These are phyloP conservation scores for Kockovaella imperatae DNA, from an alignment of 768 basidiomycete genomes.

Conservation along the genomic window DNA sequence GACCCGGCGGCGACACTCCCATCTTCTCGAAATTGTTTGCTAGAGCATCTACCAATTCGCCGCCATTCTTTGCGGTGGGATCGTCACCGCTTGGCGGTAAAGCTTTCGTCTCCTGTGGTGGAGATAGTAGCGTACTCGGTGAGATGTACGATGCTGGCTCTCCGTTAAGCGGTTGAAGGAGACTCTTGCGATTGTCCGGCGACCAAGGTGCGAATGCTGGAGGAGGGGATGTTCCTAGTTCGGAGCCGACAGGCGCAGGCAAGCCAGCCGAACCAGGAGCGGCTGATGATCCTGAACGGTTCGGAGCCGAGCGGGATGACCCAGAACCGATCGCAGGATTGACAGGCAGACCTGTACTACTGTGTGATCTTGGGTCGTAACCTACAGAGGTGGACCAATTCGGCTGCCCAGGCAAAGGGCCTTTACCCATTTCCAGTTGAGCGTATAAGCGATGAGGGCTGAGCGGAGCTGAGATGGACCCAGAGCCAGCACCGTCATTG, in stretches of 20 bases:
- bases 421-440: conserved; percentile 38
- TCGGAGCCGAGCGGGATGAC: background rate
- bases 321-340: conserved; percentile 3
- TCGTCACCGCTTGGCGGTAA: background rate
- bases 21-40: conserved; percentile 21
- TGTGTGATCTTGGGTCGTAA: conserved; percentile 20
- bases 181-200: conserved; percentile 7
- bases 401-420: conserved; percentile 15
- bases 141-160: conserved; percentile 36
- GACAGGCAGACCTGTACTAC: conserved; percentile 20
- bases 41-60: conserved; percentile 12
- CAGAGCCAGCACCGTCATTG: conserved; percentile 28
- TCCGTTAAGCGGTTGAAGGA: conserved; percentile 9
- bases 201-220: conserved; percentile 41
- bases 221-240: conserved; percentile 14
- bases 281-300: background rate
- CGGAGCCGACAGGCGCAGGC: background rate
- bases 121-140: conserved; percentile 32
- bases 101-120: background rate
- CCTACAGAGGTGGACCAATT: conserved; percentile 7
- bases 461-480: conserved; percentile 41
- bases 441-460: conserved; percentile 37
- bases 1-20: conserved; percentile 21
- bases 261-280: background rate
- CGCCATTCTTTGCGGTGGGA: background rate